Conservation (phyloP, 768 basidiomycete genomes). For the Hypsizygus marmoreus region DNA sequence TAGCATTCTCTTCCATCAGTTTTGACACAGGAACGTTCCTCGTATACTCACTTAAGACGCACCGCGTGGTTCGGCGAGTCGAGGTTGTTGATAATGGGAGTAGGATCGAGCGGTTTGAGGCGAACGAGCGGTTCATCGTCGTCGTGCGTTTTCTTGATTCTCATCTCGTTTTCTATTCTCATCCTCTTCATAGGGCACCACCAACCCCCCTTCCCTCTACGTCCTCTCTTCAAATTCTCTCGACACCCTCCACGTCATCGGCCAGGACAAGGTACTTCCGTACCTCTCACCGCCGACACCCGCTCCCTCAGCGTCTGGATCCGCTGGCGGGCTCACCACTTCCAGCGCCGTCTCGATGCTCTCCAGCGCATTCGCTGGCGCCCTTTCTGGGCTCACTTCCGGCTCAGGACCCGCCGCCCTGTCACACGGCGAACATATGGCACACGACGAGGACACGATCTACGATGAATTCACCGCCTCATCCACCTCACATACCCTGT, state of each 20-base stretch:
- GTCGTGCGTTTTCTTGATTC: slow-evolving; percentile 45
- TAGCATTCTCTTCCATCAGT: too few relatives aligned
- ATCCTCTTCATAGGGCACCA: slow-evolving; percentile 48
- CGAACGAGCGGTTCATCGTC: slow-evolving; percentile 51
- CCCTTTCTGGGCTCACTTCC: too few relatives aligned
- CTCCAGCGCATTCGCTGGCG: slow-evolving; percentile 11
- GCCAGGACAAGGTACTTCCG: slow-evolving; percentile 45
- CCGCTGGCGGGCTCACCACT: slow-evolving; percentile 8
- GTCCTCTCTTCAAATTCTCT: slow-evolving; percentile 59
- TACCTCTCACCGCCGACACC: slow-evolving; percentile 38
- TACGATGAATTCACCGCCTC: background rate
- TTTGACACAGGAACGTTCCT: slow-evolving; percentile 8
- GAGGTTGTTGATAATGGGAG: slow-evolving; percentile 34
- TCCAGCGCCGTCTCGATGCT: slow-evolving; percentile 9
- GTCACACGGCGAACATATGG: background rate
- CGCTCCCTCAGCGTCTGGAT: slow-evolving; percentile 17
- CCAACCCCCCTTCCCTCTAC: slow-evolving; percentile 53
- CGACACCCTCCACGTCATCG: slow-evolving; percentile 50
- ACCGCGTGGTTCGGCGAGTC: slow-evolving; percentile 52
- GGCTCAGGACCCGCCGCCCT: too few relatives aligned
- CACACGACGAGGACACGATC: background rate
- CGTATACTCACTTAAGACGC: slow-evolving; percentile 23
- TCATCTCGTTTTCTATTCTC: background rate
- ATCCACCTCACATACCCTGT: background rate
- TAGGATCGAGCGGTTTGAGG: slow-evolving; percentile 40